Evolutionary conservation across 2,329 filamentous ascomycete genomes (phyloP).

Genomic region (Penicillium vulpinum): DNA sequence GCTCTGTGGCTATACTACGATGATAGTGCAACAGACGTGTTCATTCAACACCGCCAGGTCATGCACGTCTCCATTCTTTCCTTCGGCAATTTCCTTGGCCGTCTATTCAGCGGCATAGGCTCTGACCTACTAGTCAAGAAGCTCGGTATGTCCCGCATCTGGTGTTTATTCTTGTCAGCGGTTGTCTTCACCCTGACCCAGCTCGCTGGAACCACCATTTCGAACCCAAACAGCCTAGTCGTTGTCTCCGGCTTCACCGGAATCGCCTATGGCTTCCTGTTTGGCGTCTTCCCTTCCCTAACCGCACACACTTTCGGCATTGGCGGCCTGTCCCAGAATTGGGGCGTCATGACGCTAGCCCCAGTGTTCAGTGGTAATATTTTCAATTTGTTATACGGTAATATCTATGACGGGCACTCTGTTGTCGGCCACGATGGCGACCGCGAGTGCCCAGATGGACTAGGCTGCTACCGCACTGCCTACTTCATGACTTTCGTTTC

Average conservation of each 20-base stretch:
- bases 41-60: slow-evolving; percentile 78
- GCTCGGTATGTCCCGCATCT: slow-evolving; percentile 77
- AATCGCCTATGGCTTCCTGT: slow-evolving; percentile 87
- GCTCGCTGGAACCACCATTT: slow-evolving; percentile 70
- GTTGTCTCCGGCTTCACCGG: slow-evolving; percentile 82
- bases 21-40: slow-evolving; percentile 66
- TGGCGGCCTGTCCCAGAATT: slow-evolving; percentile 86
- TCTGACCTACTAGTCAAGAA: slow-evolving; percentile 86
- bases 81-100: slow-evolving; percentile 78
- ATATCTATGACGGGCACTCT: slow-evolving; percentile 78
- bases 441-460: slow-evolving; percentile 71
- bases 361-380: slow-evolving; percentile 85
- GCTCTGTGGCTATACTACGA: slow-evolving; percentile 89
- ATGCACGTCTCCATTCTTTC: slow-evolving; percentile 96
- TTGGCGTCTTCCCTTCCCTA: slow-evolving; percentile 89
- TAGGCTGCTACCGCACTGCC: slow-evolving; percentile 76
- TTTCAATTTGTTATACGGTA: slow-evolving; percentile 89
- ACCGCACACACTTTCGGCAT: slow-evolving; percentile 90
- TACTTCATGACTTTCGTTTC: slow-evolving; percentile 77
- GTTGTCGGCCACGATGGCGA: slow-evolving; percentile 67
- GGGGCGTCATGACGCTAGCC: slow-evolving; percentile 90
- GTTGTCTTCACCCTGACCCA: slow-evolving; percentile 78
- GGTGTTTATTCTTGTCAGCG: slow-evolving; percentile 81
- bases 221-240: slow-evolving; percentile 73
- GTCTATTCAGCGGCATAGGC: slow-evolving; percentile 79